These are phyloP conservation scores for Talaromyces amestolkiae DNA, from an alignment of 2,329 filamentous ascomycete species.

Conservation along the genomic window DNA sequence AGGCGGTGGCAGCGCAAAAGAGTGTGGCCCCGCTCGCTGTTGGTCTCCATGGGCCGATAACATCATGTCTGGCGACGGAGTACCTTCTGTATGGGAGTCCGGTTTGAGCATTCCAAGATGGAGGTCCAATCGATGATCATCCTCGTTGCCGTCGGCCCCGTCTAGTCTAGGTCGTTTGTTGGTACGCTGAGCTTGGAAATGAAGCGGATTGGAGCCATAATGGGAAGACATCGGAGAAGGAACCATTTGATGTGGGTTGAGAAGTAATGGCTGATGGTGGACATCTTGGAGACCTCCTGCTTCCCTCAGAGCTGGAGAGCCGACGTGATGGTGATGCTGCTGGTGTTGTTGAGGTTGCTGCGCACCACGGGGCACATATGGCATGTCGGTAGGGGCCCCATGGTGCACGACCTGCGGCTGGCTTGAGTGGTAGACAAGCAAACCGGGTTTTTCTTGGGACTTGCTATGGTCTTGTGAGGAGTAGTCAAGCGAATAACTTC, in stretches of 20 bases:
- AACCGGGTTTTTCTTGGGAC: slow-evolving; percentile 62
- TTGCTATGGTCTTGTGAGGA: slow-evolving; percentile 64
- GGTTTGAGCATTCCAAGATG: slow-evolving; percentile 36
- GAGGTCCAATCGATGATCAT: slow-evolving; percentile 29
- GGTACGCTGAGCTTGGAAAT: slow-evolving; percentile 32
- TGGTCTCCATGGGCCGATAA: slow-evolving; percentile 34
- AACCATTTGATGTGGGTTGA: slow-evolving; percentile 35
- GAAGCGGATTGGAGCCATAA: slow-evolving; percentile 34
- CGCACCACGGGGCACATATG: slow-evolving; percentile 33
- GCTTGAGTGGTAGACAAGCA: slow-evolving; percentile 60
- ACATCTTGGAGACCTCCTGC: slow-evolving; percentile 34
- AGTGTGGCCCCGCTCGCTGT: slow-evolving; percentile 30
- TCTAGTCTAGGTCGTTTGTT: slow-evolving; percentile 37
- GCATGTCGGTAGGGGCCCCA: slow-evolving; percentile 33
- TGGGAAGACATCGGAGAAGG: slow-evolving; percentile 36
- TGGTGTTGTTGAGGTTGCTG: slow-evolving; percentile 38
- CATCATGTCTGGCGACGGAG: slow-evolving; percentile 37
- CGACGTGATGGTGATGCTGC: slow-evolving; percentile 39
- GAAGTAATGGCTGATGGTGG: slow-evolving; percentile 32
- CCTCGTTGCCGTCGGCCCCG: slow-evolving; percentile 29
- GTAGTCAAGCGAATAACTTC: slow-evolving; percentile 75
- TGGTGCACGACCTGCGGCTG: slow-evolving; percentile 39
- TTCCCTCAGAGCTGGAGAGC: slow-evolving; percentile 36
- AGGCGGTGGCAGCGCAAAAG: slow-evolving; percentile 40
- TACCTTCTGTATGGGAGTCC: slow-evolving; percentile 30